These are phyloP conservation scores for Amaranthus hypochondriacus DNA, from an alignment of 148 eudicot species.

Conservation along the genomic window DNA sequence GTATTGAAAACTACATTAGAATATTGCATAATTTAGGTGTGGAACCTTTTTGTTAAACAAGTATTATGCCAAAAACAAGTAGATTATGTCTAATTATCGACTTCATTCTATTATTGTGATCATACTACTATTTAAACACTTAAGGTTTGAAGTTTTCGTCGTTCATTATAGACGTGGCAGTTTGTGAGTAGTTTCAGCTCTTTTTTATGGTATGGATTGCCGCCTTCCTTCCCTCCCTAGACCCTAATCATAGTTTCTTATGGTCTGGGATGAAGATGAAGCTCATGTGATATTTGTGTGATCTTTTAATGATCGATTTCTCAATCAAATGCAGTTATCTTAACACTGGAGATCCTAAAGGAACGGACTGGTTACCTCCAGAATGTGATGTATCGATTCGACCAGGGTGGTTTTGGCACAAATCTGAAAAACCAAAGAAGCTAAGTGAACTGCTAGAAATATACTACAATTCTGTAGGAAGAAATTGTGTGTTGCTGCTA, in stretches of 20 bases:
- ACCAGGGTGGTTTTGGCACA: constrained; percentile 93
- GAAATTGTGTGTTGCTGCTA: constrained; percentile 72
- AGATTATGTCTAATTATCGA: neutral
- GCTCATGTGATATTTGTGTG: neutral
- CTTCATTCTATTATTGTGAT: neutral
- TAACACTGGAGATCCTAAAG: constrained; percentile 70
- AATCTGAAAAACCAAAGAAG: constrained; percentile 57
- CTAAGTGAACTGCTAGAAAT: constrained; percentile 57
- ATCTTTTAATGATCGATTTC: neutral
- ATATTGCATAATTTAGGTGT: neutral
- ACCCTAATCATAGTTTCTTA: too few relatives aligned
- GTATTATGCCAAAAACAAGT: neutral
- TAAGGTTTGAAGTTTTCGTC: too few relatives aligned
- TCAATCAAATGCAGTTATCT: constrained; percentile 52
- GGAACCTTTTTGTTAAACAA: neutral
- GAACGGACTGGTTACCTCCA: constrained; percentile 84
- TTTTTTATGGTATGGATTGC: too few relatives aligned
- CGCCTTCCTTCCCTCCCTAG: too few relatives aligned
- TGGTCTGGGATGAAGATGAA: too few relatives aligned
- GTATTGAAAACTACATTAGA: neutral
- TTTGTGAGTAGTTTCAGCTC: too few relatives aligned
- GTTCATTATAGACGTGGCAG: too few relatives aligned
- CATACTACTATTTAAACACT: too few relatives aligned
- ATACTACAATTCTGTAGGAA: constrained; percentile 83
- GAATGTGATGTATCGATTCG: constrained; percentile 91